Evolutionary conservation across 345 rosid species (phyloP).

Genomic region (Nasturtium officinale): DNA sequence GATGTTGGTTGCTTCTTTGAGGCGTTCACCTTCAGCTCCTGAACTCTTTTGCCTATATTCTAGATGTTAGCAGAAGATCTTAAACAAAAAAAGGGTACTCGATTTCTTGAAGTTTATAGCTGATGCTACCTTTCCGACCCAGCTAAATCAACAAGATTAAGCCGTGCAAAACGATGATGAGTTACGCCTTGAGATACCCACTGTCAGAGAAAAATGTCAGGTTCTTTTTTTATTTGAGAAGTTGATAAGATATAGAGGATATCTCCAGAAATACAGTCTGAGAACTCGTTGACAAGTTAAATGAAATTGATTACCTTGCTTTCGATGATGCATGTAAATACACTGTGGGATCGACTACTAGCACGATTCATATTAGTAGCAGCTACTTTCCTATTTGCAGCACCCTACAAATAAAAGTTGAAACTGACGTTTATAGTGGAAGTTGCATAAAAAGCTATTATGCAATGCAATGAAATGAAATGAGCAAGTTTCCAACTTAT

Average conservation of each 20-base stretch:
- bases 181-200: conserved; percentile 97
- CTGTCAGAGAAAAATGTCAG: conserved; percentile 44
- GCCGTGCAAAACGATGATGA: conserved; percentile 96
- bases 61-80: conserved; percentile 27
- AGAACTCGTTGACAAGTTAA: conserved; percentile 18
- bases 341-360: conserved; percentile 99
- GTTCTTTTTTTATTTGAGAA: not conserved
- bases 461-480: not conserved
- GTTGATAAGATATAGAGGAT: too few species aligned
- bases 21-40: conserved; percentile 99
- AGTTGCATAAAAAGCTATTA: conserved; percentile 21
- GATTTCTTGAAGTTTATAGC: not conserved
- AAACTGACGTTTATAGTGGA: not conserved
- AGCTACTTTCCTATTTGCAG: conserved; percentile 96
- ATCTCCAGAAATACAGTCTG: not conserved
- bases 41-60: conserved; percentile 86
- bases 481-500: not conserved
- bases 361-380: conserved; percentile 98
- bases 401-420: conserved; percentile 61
- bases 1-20: conserved; percentile 97
- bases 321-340: conserved; percentile 91
- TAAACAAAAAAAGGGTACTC: not conserved
- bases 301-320: conserved; percentile 63
- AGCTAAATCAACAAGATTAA: conserved; percentile 96
- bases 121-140: conserved; percentile 90